A percentile compares a stretch with the other conserved stretches of the same genome.
phyloP scores from a whole-genome alignment of 805 yeast genomes.

The Wickerhamomyces strasburgensis region DNA sequence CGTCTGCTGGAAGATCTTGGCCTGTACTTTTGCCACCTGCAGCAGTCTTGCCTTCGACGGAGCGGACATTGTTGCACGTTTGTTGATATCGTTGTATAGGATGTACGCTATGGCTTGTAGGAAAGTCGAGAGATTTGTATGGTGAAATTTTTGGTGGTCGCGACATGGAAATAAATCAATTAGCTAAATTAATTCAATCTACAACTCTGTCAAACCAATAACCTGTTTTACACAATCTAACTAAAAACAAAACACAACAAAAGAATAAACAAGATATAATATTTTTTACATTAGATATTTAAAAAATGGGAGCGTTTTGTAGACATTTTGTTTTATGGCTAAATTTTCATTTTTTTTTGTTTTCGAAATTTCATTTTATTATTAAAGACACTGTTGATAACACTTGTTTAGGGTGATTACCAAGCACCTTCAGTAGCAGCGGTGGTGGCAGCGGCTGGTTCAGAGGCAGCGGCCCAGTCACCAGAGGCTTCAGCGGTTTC shows the following conservation, averaged over 20 bases:
- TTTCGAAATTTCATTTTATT: too few species aligned
- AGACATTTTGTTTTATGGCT: too few species aligned
- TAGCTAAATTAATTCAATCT: too few species aligned
- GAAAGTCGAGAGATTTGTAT: too few species aligned
- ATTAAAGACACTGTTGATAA: too few species aligned
- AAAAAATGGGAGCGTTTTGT: conserved; percentile 2
- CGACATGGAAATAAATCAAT: too few species aligned
- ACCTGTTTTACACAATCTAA: too few species aligned
- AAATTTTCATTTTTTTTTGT: not conserved
- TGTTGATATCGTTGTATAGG: too few species aligned
- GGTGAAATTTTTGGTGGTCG: too few species aligned
- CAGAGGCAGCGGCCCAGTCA: conserved; percentile 49
- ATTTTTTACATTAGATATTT: conserved; percentile 26
- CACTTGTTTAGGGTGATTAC: conserved; percentile 17
- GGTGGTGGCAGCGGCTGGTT: conserved; percentile 28
- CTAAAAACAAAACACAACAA: too few species aligned
- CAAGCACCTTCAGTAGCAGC: conserved; percentile 25
- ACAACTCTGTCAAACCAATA: too few species aligned
- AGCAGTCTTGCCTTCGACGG: conserved; percentile 42
- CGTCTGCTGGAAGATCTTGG: conserved; percentile 58
- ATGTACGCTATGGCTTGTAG: too few species aligned
- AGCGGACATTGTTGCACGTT: conserved; percentile 32
- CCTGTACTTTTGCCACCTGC: conserved; percentile 54
- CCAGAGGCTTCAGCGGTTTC: conserved; percentile 59
- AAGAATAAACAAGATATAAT: conserved; percentile 18